Conservation (phyloP, 2,329 filamentous ascomycete genomes). For the Fusarium buxicola region DNA sequence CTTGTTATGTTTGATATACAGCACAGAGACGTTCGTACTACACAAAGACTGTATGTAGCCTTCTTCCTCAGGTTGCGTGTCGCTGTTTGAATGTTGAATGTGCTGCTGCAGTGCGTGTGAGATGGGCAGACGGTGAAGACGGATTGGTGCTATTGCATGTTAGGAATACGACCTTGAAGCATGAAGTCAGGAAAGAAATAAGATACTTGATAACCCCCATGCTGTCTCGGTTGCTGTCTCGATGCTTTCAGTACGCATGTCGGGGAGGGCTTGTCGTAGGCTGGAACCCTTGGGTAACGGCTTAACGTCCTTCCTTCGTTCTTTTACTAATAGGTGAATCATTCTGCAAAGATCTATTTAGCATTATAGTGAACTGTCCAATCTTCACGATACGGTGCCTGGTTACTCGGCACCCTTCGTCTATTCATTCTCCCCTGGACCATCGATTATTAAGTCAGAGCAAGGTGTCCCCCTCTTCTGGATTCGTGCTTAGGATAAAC, state of each 20-base stretch:
- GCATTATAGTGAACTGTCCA: no score
- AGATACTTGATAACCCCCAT: background rate
- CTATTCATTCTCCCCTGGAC: no score
- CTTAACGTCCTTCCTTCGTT: no score
- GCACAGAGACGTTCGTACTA: constrained; percentile 27
- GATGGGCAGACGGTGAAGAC: background rate
- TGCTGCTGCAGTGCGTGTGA: constrained; percentile 21
- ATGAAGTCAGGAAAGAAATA: constrained; percentile 4
- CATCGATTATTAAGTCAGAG: no score
- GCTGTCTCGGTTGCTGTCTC: background rate
- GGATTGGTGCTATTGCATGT: background rate
- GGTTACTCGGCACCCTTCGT: no score
- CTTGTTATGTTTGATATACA: constrained; percentile 32
- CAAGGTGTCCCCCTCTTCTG: background rate
- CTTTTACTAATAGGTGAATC: no score
- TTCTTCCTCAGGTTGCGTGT: background rate
- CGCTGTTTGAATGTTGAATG: background rate
- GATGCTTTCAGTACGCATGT: background rate
- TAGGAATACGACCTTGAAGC: constrained; percentile 3
- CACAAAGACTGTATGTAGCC: constrained; percentile 22
- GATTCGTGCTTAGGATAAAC: background rate
- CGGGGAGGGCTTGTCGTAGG: no score
- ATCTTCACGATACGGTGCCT: no score
- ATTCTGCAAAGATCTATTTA: no score
- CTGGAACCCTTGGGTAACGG: no score